Base-by-base conservation (phyloP, 306 rosid species). In the Prunus davidiana region DNA sequence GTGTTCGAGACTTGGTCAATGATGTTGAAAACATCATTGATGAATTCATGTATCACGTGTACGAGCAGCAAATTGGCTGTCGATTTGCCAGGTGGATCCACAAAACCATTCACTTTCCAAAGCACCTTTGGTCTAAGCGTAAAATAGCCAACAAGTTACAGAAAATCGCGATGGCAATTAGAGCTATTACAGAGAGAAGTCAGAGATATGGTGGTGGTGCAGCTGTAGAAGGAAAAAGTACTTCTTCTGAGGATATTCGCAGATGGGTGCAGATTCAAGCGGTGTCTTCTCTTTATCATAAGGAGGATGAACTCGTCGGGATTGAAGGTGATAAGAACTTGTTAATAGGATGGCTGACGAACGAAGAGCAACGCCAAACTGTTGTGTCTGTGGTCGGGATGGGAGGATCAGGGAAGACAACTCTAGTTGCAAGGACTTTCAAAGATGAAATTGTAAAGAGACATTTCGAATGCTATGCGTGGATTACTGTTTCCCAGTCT, bases 401-500 rank as follows among this genome's bases (percentile, higher is more conserved):
- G 41, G 41, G 27, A 55, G 27, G 25, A 55, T 55, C 61, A 0
- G 27, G 61, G 27, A 55, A n/a, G 61, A 55, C 61, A 9, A 55
- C 24, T 55, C 25, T 55, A 46, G 68, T 6, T 12, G 58, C 69
- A 5, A 68, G n/a, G 25, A 25, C 60, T 22, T 49, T 49, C 24
- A 69, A 3, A 1, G 25, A 55, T 20, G 25, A n/a, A n/a, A n/a
- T 5, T 14, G 60, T 49, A 4, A 47, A 27, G 25, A 69, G 32
- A 27, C 60, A 69, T 1, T 69, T 69, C 10, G 5, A 16, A 4
- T 49, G 46, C 16, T 50, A 49, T 25, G 73, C 61, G 0, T 82
- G 75, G 79, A 13, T 82, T 18, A 77, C 72, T 2, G 76, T 77
- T 30, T 66, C 72, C 34, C 85, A 67, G 16, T 47, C 65, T 24